phyloP scores from a whole-genome alignment of 1,284 basidiomycete species.

The Tilletia walkeri region DNA sequence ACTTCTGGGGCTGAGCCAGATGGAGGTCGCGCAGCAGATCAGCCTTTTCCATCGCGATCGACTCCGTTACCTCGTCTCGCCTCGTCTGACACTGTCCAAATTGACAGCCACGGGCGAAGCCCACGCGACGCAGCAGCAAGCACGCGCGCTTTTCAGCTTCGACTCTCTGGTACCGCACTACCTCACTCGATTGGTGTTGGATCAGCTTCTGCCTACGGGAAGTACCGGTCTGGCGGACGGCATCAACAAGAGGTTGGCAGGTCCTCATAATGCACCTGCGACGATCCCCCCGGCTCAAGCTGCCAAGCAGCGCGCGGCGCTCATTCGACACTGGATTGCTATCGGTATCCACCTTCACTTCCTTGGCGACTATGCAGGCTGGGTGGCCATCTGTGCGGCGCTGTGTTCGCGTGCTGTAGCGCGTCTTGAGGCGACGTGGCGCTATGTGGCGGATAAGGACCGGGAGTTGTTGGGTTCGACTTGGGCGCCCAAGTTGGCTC shows the following conservation, averaged over 20 bases:
- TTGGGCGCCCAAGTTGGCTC: conserved; percentile 44
- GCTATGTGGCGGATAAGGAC: conserved; percentile 41
- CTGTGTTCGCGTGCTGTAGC: conserved; percentile 52
- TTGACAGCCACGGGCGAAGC: not conserved
- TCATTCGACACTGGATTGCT: conserved; percentile 52
- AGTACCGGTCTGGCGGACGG: conserved; percentile 6
- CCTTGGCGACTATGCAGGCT: conserved; percentile 43
- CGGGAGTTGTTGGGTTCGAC: conserved; percentile 35
- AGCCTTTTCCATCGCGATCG: conserved; percentile 45
- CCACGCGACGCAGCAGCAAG: conserved; percentile 22
- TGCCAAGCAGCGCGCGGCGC: conserved; percentile 38
- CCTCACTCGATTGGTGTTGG: conserved; percentile 42
- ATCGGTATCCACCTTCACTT: conserved; percentile 41
- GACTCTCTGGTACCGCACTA: conserved; percentile 46
- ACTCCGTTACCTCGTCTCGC: conserved; percentile 27
- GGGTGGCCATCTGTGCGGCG: conserved; percentile 47
- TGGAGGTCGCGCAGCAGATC: conserved; percentile 52
- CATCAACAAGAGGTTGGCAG: conserved; percentile 8
- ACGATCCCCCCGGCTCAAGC: conserved; percentile 25
- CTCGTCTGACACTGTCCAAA: conserved; percentile 19
- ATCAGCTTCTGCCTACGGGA: conserved; percentile 35
- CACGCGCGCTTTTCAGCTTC: conserved; percentile 38
- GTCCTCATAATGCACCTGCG: not conserved
- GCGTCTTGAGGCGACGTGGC: conserved; percentile 47
- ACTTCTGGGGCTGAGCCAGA: conserved; percentile 41